Percentiles rank a stretch among this genome's conserved stretches.
phyloP scores from a whole-genome alignment of 306 rosid species.

The Quercus gilva region DNA sequence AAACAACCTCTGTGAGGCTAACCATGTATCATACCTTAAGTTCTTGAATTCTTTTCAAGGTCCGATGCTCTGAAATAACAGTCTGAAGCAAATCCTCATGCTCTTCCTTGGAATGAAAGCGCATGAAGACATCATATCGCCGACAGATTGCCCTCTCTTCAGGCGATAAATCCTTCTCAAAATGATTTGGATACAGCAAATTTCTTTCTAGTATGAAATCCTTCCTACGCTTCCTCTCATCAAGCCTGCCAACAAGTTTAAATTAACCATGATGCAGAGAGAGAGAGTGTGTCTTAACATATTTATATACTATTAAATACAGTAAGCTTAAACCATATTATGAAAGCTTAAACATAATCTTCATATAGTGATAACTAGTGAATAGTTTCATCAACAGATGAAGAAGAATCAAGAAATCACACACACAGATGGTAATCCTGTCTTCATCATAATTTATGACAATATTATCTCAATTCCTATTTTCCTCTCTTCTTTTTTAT shows the following conservation, averaged over 20 bases:
- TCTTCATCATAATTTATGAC: neutral
- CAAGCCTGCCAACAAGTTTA: conserved; percentile 62
- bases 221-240: conserved; percentile 91
- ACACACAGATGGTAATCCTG: neutral
- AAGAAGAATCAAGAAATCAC: neutral
- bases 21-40: conserved; percentile 65
- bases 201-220: conserved; percentile 85
- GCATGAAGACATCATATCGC: conserved; percentile 79
- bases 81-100: conserved; percentile 70
- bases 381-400: neutral
- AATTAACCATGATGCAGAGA: conserved; percentile 11
- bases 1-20: neutral
- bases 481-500: neutral
- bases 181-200: conserved; percentile 63
- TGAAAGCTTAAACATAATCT: neutral
- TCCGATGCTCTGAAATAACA: conserved; percentile 60
- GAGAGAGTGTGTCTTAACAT: neutral
- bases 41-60: conserved; percentile 68
- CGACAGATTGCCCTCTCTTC: conserved; percentile 81
- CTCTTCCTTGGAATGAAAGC: conserved; percentile 81
- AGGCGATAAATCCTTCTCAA: conserved; percentile 70
- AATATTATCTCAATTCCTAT: neutral
- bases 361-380: neutral
- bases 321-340: neutral
- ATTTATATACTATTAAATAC: neutral